Conservation (phyloP, 1,139 yeast species). For the Sugiyamaella sp. region DNA sequence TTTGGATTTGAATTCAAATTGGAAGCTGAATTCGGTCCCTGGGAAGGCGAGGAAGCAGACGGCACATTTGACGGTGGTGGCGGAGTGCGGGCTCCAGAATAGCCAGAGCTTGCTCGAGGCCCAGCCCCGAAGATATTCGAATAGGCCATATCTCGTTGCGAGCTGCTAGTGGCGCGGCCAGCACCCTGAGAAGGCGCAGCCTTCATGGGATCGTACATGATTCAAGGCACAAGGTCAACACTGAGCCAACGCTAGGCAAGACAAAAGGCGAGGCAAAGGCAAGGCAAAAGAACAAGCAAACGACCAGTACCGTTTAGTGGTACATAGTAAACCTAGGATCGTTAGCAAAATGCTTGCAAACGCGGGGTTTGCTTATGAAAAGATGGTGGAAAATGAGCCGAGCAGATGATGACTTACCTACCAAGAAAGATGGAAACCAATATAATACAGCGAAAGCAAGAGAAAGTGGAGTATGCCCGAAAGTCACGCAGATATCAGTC, state of each 20-base stretch:
- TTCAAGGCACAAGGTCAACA: background rate
- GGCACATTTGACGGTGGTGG: background rate
- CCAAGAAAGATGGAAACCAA: too few species aligned
- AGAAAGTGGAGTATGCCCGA: background rate
- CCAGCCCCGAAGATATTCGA: conserved; percentile 44
- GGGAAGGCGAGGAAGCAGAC: background rate
- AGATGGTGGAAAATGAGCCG: too few species aligned
- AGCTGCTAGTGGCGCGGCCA: conserved; percentile 1
- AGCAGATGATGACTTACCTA: background rate
- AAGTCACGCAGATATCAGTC: background rate
- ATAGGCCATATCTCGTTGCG: conserved; percentile 42
- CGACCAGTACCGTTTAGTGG: conserved; percentile 6
- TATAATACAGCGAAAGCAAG: background rate
- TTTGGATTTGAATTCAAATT: too few species aligned
- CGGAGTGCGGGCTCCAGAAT: background rate
- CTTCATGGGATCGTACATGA: conserved; percentile 17
- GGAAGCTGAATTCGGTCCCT: background rate
- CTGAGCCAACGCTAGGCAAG: too few species aligned
- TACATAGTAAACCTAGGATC: conserved; percentile 14
- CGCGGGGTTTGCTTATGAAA: too few species aligned
- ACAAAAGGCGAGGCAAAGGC: background rate
- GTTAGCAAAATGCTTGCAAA: background rate
- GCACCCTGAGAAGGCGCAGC: conserved; percentile 8
- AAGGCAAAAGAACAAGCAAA: conserved; percentile 1
- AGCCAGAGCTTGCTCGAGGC: conserved; percentile 34